These are phyloP conservation scores for Fusarium clavum DNA, from an alignment of 2,329 filamentous ascomycete genomes.

Conservation along the genomic window DNA sequence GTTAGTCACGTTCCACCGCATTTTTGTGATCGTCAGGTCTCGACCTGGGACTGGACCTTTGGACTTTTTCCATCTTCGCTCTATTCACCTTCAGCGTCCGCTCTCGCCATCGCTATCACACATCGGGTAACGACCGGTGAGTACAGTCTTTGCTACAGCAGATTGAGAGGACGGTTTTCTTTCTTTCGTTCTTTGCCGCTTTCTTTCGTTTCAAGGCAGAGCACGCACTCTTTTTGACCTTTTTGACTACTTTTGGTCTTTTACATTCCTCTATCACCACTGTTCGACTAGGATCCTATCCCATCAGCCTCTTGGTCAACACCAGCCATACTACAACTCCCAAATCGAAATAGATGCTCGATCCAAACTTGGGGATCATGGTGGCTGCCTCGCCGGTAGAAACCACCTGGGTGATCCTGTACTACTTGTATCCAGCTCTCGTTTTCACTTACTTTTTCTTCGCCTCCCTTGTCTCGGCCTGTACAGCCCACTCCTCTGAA, in stretches of 20 bases:
- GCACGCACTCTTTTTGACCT: neutral
- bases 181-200: neutral
- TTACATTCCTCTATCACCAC: neutral
- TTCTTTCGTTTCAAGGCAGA: conserved; percentile 1
- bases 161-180: neutral
- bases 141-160: conserved; percentile 14
- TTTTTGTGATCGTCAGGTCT: conserved; percentile 35
- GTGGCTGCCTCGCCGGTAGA: conserved; percentile 32
- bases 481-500: conserved; percentile 62
- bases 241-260: conserved; percentile 1
- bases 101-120: conserved; percentile 30
- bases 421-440: conserved; percentile 51
- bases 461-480: conserved; percentile 66
- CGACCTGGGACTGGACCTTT: conserved; percentile 15
- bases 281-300: neutral
- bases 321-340: neutral
- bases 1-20: conserved; percentile 37
- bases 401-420: conserved; percentile 37
- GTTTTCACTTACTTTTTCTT: conserved; percentile 68
- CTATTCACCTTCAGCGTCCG: conserved; percentile 24
- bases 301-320: neutral
- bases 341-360: conserved; percentile 13
- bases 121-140: conserved; percentile 26
- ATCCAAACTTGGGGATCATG: conserved; percentile 17
- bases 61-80: conserved; percentile 13